phyloP scores from a whole-genome alignment of 1,284 basidiomycete genomes.

The Ganoderma lucidum region DNA sequence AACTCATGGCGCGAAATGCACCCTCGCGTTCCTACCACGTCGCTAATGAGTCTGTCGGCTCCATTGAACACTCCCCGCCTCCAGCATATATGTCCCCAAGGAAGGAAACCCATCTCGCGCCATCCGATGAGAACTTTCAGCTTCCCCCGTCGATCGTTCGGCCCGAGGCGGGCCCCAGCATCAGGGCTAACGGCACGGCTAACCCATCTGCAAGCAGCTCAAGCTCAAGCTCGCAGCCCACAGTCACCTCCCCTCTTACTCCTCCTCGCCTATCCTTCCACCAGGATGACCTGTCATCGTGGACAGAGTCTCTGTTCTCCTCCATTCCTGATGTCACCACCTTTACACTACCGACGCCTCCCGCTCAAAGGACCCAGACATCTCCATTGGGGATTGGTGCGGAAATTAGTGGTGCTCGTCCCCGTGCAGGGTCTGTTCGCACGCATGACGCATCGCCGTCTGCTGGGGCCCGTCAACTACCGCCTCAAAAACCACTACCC shows the following conservation, averaged over 20 bases:
- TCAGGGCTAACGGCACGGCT: constrained; percentile 12
- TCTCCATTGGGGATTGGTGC: constrained; percentile 7
- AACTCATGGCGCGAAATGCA: constrained; percentile 36
- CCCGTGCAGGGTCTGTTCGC: constrained; percentile 24
- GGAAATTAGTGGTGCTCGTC: constrained; percentile 12
- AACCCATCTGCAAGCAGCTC: constrained; percentile 22
- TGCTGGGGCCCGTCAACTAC: constrained; percentile 26
- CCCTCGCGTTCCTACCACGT: constrained; percentile 40
- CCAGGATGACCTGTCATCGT: constrained; percentile 42
- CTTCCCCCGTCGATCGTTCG: constrained; percentile 31
- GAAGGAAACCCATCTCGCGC: constrained; percentile 31
- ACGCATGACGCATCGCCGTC: constrained; percentile 20
- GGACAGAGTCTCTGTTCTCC: constrained; percentile 43
- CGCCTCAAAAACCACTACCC: constrained; percentile 40
- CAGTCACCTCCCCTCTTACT: constrained; percentile 24
- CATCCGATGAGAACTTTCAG: constrained; percentile 31
- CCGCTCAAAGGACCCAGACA: constrained; percentile 14
- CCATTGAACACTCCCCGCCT: constrained; percentile 39
- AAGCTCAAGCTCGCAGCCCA: constrained; percentile 17
- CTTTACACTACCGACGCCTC: constrained; percentile 24
- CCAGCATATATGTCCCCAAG: constrained; percentile 41
- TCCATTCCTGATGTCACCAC: constrained; percentile 36
- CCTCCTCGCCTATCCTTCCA: constrained; percentile 42
- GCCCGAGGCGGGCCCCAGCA: constrained; percentile 8
- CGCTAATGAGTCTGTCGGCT: constrained; percentile 40